Evolutionary conservation across 139 green algal species (phyloP).

Genomic region (Dunaliella sp.): DNA sequence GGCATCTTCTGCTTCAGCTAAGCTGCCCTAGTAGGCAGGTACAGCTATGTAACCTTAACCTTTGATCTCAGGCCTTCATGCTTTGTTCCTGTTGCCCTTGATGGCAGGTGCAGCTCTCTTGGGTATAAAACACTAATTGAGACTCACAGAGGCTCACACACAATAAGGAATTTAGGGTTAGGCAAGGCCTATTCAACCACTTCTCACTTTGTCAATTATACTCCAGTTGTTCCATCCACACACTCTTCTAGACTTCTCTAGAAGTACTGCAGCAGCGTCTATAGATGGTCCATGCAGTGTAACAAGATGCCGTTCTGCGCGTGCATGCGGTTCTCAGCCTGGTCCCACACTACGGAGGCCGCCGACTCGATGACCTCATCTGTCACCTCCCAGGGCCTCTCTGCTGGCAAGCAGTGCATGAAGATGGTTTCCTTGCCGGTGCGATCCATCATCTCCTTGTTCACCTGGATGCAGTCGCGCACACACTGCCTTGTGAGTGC

Average conservation of each 20-base stretch:
- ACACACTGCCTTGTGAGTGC: too few relatives aligned
- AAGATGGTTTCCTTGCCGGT: constrained; percentile 88
- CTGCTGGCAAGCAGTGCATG: constrained; percentile 98
- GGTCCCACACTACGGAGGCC: constrained; percentile 86
- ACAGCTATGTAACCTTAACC: not conserved
- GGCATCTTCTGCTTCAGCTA: not conserved
- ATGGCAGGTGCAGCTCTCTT: not conserved
- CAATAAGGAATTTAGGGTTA: not conserved
- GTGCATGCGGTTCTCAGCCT: constrained; percentile 97
- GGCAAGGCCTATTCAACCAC: too few relatives aligned
- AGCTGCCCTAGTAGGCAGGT: not conserved
- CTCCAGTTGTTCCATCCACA: not conserved
- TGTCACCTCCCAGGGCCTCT: constrained; percentile 86
- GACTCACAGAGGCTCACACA: too few relatives aligned
- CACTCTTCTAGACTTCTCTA: not conserved
- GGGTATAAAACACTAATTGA: not conserved
- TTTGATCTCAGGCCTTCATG: not conserved
- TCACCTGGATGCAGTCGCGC: too few relatives aligned
- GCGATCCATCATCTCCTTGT: constrained; percentile 81
- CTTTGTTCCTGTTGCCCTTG: not conserved
- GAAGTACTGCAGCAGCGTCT: not conserved
- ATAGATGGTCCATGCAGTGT: constrained; percentile 50
- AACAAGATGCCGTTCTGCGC: constrained; percentile 94
- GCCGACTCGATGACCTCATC: constrained; percentile 92
- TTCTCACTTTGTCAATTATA: not conserved